These are phyloP conservation scores for Sporothrix inflata DNA, from an alignment of 2,329 filamentous ascomycete genomes.

Conservation along the genomic window DNA sequence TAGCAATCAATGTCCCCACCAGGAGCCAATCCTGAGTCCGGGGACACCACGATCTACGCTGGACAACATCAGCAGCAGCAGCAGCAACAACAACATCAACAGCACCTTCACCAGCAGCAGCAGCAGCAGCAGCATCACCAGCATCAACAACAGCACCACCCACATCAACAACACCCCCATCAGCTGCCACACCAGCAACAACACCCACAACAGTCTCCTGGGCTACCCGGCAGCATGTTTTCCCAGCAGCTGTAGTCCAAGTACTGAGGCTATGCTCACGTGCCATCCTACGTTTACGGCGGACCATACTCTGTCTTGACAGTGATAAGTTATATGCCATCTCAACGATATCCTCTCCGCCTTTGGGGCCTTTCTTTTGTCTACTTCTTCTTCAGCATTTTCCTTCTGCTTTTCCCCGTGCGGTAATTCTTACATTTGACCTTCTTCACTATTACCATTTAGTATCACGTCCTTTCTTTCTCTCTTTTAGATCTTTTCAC, in stretches of 20 bases:
- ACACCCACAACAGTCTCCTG: slow-evolving; percentile 23
- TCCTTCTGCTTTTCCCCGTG: background rate
- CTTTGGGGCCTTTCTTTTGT: slow-evolving; percentile 12
- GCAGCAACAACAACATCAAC: slow-evolving; percentile 12
- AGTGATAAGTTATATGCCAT: background rate
- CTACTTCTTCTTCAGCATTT: background rate
- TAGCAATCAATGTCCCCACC: slow-evolving; percentile 61
- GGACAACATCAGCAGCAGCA: slow-evolving; percentile 36
- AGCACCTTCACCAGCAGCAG: slow-evolving; percentile 18
- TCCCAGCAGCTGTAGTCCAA: slow-evolving; percentile 26
- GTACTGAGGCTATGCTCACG: background rate
- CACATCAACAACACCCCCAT: background rate
- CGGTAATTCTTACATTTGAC: background rate
- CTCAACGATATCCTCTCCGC: background rate
- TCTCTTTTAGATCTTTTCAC: background rate
- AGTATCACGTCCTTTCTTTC: slow-evolving; percentile 14
- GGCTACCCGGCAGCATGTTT: slow-evolving; percentile 18
- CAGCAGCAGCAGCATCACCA: slow-evolving; percentile 23
- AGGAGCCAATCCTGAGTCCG: slow-evolving; percentile 50
- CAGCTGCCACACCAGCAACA: slow-evolving; percentile 18
- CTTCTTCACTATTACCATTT: slow-evolving; percentile 8
- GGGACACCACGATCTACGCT: slow-evolving; percentile 51
- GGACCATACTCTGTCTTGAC: background rate
- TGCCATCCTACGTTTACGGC: background rate
- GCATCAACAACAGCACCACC: slow-evolving; percentile 5